Base-by-base conservation (phyloP, 2,329 filamentous ascomycete genomes). In the Epichloe scottii region DNA sequence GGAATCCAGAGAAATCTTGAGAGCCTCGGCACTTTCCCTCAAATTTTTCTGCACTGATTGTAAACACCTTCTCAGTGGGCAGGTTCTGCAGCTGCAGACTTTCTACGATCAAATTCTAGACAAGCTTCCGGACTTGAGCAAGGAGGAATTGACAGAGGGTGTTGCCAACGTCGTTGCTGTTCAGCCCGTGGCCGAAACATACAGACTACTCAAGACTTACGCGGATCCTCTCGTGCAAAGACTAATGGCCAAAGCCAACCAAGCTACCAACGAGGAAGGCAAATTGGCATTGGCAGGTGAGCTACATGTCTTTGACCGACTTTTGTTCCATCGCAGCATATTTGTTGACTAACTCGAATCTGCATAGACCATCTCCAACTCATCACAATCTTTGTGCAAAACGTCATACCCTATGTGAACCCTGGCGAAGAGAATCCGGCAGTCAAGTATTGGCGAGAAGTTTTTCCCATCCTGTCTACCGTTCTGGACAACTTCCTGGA, bases 21-120 rank as follows among this genome's bases (percentile, higher is more conserved):
- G 90, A 56, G 93, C 91, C 19, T 88, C 93, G 17, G 93, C 93
- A 5, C 81, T 97, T 67, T 86, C 93, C 2, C 90, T 98, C 72
- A 95, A 94, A 62, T 98, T 93, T 72, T 90, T 98, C 69, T 97
- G 94, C 63, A 89, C 85, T 14, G 93, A 98, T 68, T 98, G 93
- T 73, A 89, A 86, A 58, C 82, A 89, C 62, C 76, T 95, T 37
- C 77, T 98, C 23, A 86, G 88, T 57, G 82, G 79, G 5, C 90
- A 95, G 64, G 87, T 95, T 37, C 68, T 83, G 8, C 88, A 95
- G 60, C 76, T 98, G 15, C 93, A 98, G 66, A 78, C 82, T 3
- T 98, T 98, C 66, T 98, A 96, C 66, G 82, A 95, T 61, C 84
- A 87, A 57, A 85, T 95, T 45, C 77, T 97, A 38, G 88, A 95